Evolutionary conservation across 805 yeast genomes (phyloP), one percentile per base, ranked within the genome.

Genomic region (Barnettozyma botsteinii): DNA sequence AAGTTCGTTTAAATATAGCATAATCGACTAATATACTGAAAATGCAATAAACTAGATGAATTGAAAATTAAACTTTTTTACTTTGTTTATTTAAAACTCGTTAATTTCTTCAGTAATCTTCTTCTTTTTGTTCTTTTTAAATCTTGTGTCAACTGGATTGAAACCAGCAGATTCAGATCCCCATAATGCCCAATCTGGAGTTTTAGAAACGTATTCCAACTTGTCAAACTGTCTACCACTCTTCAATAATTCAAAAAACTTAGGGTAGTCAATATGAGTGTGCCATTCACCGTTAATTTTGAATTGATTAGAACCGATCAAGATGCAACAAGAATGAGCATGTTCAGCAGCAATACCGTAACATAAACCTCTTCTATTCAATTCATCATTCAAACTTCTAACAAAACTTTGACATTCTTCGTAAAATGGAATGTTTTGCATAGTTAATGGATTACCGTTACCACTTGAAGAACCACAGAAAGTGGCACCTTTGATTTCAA

Each of bases 401-500:
- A 87, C 96, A 60, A 88, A 88, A 7, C 60, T 65, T 51, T 77
- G 79, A 56, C 95, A 91, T 59, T 88, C 97, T 47, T 86, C 95
- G 57, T 88, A 88, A 56, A 85, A 88, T 33, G 97, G 97, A 41
- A 89, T 93, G 56, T 88, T 88, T 58, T 88, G 91, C 97, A 88
- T 88, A 3, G 96, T 87, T 49, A 88, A 68, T 35, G 95, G 89
- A 55, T 88, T 86, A 25, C 93, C 89, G 58, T 85, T 84, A 33
- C 81, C 86, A 41, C 65, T 66, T 11, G 95, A 83, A 0, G 94
- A 82, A 0, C 97, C 97, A 67, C 96, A 87, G 65, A 85, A 88
- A 0, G 97, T 88, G 11, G 95, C 96, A 40, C 97, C 97, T 62
- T 88, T 88, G 45, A 88, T 82, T 61, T 88, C 97, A 43, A 88